Base-by-base conservation (phyloP, 2,329 filamentous ascomycete species). In the Sordariomycetes sp. region DNA sequence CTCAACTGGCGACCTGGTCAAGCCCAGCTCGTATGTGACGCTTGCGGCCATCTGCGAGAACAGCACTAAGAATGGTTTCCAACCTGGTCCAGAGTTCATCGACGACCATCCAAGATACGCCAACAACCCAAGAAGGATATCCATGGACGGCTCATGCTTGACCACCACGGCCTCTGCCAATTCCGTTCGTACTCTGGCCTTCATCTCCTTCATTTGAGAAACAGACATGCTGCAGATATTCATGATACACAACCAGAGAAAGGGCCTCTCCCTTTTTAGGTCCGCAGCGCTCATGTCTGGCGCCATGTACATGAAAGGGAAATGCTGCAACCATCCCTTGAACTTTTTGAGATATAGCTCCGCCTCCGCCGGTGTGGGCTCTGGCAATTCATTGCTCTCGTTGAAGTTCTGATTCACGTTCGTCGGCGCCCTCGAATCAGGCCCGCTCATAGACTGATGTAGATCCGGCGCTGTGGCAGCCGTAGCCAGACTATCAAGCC, bases 111-210 rank as follows among this genome's bases (percentile, higher is more conserved):
- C 52, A 16, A 63, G 53, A 34, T 53, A 64, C 33, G 42, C 55
- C 12, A 78, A 44, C 4, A 75, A 38, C 1, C 70, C 71, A 9
- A 69, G 54, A 3, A 78, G 50, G 9, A 75, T 41, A 40, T 77
- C 73, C 25, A 75, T 51, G 31, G 49, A 63, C 33, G 63, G 61
- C 36, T 73, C 68, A n/a, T 59, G 52, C 8, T 67, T 58, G 10
- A 71, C 38, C 6, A 75, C 43, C 18, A 72, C 50, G 36, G 59
- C 61, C n/a, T 62, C 54, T 0, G 66, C 59, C 11, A 73, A 34
- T 18, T 65, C 55, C 29, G 61, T 54, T 27, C 64, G 63, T 6
- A 68, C 51, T 14, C 53, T 57, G 3, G 59, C 58, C 23, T 55
- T 54, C 23, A 70, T 44, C 2, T 50, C 47, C 0, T 50, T 32